Percentiles rank a stretch among this genome's conserved stretches.
These are phyloP conservation scores for Rhodotorula diobovata DNA, from an alignment of 768 basidiomycete genomes.

Conservation along the genomic window DNA sequence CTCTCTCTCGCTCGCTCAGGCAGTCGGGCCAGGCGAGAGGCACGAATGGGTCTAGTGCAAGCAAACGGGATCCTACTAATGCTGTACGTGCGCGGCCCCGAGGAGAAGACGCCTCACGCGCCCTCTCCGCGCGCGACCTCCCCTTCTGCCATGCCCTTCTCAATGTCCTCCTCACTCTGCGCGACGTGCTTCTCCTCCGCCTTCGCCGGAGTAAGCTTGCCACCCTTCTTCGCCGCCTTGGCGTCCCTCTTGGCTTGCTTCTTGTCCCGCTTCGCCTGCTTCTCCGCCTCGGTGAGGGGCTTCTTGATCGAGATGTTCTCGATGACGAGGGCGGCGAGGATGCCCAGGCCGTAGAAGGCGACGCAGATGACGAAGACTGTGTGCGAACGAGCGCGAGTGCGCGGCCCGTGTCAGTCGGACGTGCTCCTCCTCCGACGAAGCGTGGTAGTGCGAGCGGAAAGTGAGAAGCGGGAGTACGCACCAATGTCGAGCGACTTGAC, in stretches of 20 bases:
- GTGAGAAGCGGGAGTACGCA: background rate
- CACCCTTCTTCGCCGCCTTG: background rate
- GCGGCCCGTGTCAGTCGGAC: no score
- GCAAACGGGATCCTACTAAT: background rate
- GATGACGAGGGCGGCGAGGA: conserved; percentile 44
- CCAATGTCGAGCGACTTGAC: conserved; percentile 32
- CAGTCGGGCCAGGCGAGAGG: no score
- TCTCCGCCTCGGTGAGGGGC: conserved; percentile 35
- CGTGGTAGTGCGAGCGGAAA: background rate
- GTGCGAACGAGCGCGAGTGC: background rate
- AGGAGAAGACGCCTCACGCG: no score
- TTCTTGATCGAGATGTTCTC: conserved; percentile 47
- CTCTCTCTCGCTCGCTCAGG: background rate
- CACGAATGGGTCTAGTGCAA: background rate
- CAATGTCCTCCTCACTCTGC: background rate
- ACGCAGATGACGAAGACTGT: conserved; percentile 19
- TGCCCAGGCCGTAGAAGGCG: conserved; percentile 41
- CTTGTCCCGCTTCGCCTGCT: conserved; percentile 54
- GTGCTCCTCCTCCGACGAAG: no score
- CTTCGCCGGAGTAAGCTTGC: no score
- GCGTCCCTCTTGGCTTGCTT: conserved; percentile 41
- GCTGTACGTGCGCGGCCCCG: no score
- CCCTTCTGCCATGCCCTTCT: background rate
- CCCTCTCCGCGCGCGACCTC: no score
- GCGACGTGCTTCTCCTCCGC: conserved; percentile 3